Evolutionary conservation across 148 eudicot genomes (phyloP), one percentile per base, ranked within the genome.

Genomic region (Rhododendron henanense): DNA sequence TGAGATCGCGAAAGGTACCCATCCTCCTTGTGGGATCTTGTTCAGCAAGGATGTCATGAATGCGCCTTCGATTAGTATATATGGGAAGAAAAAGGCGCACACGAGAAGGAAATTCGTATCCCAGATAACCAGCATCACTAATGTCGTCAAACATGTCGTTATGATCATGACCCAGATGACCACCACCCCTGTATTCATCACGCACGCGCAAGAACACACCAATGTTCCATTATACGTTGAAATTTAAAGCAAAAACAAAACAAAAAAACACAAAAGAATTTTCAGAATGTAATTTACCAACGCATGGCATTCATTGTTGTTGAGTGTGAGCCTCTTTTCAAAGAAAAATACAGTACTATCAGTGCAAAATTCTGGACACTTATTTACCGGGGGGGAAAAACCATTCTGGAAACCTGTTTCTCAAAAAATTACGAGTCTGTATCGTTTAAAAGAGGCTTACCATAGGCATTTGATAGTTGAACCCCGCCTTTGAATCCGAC

Each of bases 81-180:
- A 90, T 0, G 89, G 87, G 0, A 85, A 0, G 86, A 86, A 87
- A 45, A 88, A 90, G 1, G 53, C 81, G 8, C 85, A 69, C 18
- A 89, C 74, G 35, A 90, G 88, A 35, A 90, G 55, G 1, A 84
- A 37, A 15, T 86, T 85, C 15, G 89, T 84, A 14, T 87, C 84
- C 92, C 90, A 89, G 45, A 90, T 86, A 14, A 89, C 82, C 19
- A 89, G 87, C 92, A 90, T 90, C 39, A 90, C 90, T n/a, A 90
- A n/a, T 0, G 88, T 45, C 33, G 84, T 86, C 76, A 90, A 84
- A 11, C 79, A 47, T 3, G 91, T 90, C 4, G 90, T 90, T 37
- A 89, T 87, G 65, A 90, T 81, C 92, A 90, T 90, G 25, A 90
- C 92, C 87, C 89, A 84, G 21, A 89, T 86, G 7, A 89, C 92